Conservation (phyloP, 768 basidiomycete genomes). For the Paxillus rubicundulus region DNA sequence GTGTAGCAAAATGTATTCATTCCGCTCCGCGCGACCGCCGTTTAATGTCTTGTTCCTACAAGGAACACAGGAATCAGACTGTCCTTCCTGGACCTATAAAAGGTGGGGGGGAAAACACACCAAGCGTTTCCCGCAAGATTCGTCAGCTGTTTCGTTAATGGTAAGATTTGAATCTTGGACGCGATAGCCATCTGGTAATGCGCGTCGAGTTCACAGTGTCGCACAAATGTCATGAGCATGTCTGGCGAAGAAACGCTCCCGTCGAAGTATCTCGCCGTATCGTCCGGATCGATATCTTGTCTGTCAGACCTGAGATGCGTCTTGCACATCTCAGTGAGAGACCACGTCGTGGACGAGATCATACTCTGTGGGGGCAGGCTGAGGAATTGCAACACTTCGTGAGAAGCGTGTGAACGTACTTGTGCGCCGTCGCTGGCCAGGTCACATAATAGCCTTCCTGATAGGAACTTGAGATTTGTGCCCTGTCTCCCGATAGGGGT, state of each 20-base stretch:
- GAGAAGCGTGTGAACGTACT: conserved; percentile 41
- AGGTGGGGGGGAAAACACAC: conserved; percentile 41
- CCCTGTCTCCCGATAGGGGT: conserved; percentile 80
- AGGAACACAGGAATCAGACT: neutral
- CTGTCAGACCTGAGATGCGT: conserved; percentile 83
- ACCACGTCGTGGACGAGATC: conserved; percentile 98
- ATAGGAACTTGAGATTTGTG: conserved; percentile 77
- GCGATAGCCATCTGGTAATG: conserved; percentile 98
- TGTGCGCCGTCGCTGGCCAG: conserved; percentile 93
- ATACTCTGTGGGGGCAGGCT: conserved; percentile 58
- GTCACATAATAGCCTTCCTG: conserved; percentile 87
- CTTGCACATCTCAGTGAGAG: conserved; percentile 93
- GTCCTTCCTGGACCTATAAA: neutral
- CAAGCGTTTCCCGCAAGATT: conserved; percentile 97
- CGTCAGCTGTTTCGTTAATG: conserved; percentile 90
- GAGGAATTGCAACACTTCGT: neutral
- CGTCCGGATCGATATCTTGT: conserved; percentile 95
- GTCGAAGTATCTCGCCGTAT: conserved; percentile 89
- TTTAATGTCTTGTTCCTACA: conserved; percentile 94
- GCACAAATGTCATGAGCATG: conserved; percentile 80
- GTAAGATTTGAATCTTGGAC: conserved; percentile 88
- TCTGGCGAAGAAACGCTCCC: conserved; percentile 74
- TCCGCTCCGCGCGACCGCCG: conserved; percentile 96
- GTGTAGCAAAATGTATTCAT: conserved; percentile 97
- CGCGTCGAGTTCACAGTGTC: conserved; percentile 93